Evolutionary conservation across 441 rosid species (phyloP).

Genomic region (Erodium moschatum): DNA sequence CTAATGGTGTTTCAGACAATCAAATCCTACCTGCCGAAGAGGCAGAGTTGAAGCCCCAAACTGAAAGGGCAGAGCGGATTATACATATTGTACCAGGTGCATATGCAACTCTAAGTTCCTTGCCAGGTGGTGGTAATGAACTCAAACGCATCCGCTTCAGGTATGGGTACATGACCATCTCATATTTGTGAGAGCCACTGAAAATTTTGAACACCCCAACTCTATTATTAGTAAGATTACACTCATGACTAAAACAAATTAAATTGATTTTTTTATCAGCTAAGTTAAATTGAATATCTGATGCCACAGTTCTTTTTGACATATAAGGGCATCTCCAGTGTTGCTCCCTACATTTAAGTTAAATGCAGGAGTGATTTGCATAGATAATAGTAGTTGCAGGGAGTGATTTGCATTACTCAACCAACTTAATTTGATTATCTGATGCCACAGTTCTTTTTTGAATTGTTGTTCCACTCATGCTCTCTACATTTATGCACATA

Average conservation of each 20-base stretch:
- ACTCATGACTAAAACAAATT: too few species aligned
- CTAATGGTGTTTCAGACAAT: not conserved
- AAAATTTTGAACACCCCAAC: conserved; percentile 1
- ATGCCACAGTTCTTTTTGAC: not conserved
- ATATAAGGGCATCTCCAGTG: too few species aligned
- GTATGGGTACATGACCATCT: conserved; percentile 27
- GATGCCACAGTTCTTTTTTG: too few species aligned
- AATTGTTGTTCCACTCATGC: too few species aligned
- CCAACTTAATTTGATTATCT: too few species aligned
- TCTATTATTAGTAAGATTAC: too few species aligned
- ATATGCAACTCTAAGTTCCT: conserved; percentile 68
- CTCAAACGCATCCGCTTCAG: conserved; percentile 92
- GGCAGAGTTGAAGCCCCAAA: conserved; percentile 28
- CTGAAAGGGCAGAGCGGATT: conserved; percentile 70
- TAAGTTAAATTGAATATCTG: not conserved
- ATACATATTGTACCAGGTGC: conserved; percentile 94
- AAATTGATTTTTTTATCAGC: too few species aligned
- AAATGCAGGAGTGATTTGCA: too few species aligned
- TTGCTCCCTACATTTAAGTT: too few species aligned
- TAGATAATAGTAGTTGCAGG: too few species aligned
- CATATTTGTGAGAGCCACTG: not conserved
- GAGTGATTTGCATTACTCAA: too few species aligned
- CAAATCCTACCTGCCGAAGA: conserved; percentile 24
- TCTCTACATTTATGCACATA: too few species aligned
- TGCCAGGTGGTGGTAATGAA: conserved; percentile 77